Evolutionary conservation across 2,329 filamentous ascomycete species (phyloP), one percentile per base, ranked within the genome.

Genomic region (Diaporthe amygdali): DNA sequence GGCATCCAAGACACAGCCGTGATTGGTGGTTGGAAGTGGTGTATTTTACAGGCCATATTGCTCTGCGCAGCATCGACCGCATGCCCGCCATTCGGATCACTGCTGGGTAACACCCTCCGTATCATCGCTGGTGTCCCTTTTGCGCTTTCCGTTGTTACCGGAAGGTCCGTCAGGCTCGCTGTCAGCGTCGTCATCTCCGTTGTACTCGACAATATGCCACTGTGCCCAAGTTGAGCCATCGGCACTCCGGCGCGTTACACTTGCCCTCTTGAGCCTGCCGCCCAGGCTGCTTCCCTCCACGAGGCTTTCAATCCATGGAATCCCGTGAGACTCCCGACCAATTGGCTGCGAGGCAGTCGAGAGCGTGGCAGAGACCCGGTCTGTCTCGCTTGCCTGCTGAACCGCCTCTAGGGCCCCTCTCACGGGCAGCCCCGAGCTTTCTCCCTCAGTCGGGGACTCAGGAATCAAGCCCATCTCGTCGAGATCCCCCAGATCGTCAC

Each of bases 301-400:
- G 85, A 97, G 87, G 74, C 90, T 89, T 76, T 97, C 94, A 75
- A 97, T 96, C 94, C 94, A 97, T 0, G 94, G 93, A 34, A 96
- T 87, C 3, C 92, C 92, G 84, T 91, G 94, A 4, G 90, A 90
- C 55, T 93, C 85, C 0, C 89, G 89, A 76, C 76, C 85, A 73
- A 69, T 77, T 72, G 75, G 70, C 54, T 73, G 80, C 59, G 61
- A 12, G 54, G 61, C 46, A n/a, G 64, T 39, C 39, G 55, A 41
- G 10, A 37, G 39, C 14, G 61, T 15, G 7, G 22, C 68, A 17
- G 68, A 66, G 25, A 56, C 14, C 12, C 54, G 55, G 10, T 81
- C 74, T 46, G 74, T 78, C 17, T 81, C 80, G 68, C 76, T 81
- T 44, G 80, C 78, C 20, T 80, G 73, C 44, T 76, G 73, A 49